A percentile compares a stretch with the other conserved stretches of the same genome.
phyloP scores from a whole-genome alignment of 768 basidiomycete species.

The Cyclocybe cylindracea region DNA sequence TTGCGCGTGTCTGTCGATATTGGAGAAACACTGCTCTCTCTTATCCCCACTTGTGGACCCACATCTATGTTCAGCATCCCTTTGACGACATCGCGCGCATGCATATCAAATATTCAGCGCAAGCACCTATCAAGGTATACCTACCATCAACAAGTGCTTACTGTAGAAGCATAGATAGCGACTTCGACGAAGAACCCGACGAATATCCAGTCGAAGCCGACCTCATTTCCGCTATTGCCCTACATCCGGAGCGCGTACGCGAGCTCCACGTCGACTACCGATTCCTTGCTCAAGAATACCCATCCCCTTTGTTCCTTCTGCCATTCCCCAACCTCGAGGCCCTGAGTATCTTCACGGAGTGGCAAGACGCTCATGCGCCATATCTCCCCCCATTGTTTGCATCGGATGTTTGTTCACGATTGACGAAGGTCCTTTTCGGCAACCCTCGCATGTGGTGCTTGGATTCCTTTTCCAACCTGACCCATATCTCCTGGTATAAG shows the following conservation, averaged over 20 bases:
- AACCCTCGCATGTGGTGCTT: not conserved
- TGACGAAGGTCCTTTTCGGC: not conserved
- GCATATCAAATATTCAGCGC: not conserved
- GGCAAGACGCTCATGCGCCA: not conserved
- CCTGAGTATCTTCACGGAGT: not conserved
- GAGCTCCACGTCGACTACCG: not conserved
- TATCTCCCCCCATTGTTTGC: not conserved
- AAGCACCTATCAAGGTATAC: not conserved
- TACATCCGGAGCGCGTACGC: not conserved
- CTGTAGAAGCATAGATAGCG: no score
- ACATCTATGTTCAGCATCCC: not conserved
- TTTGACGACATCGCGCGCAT: not conserved
- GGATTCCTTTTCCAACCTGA: not conserved
- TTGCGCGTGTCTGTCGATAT: not conserved
- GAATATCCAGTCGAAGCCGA: not conserved
- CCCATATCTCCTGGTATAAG: not conserved
- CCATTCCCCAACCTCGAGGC: slow-evolving; percentile 1
- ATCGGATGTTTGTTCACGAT: not conserved
- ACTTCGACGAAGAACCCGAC: no score
- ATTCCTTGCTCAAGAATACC: not conserved
- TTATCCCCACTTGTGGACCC: not conserved
- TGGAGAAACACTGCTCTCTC: not conserved
- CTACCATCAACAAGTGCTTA: not conserved
- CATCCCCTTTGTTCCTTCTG: not conserved
- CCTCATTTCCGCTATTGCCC: not conserved